Evolutionary conservation across 2,329 filamentous ascomycete species (phyloP), one percentile per base, ranked within the genome.

Genomic region (Stemphylium lycopersici): DNA sequence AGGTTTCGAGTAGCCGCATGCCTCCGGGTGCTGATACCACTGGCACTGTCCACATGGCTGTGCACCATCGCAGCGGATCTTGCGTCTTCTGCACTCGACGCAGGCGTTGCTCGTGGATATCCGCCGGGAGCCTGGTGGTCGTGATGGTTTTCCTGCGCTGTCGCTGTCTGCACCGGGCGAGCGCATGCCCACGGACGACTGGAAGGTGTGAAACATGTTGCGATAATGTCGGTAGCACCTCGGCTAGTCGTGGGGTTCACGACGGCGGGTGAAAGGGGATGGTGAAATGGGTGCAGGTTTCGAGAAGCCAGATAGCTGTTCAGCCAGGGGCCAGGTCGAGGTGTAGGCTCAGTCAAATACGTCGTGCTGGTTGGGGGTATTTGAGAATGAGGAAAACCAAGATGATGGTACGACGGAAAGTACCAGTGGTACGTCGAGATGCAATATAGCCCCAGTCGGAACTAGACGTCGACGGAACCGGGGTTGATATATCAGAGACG

Each of bases 1-100:
- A 60, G 91, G 90, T 76, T 93, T 91, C 62, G 91, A 88, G 73
- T 93, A 93, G 66, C 88, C 87, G 71, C 90, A 93, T 49, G 86
- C 82, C 58, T 92, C 90, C 3, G 89, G 88, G 58, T 90, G 89
- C 52, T 90, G 86, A 71, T 91, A 93, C 73, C 90, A 92, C 53
- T 90, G 83, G 71, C 90, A 95, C 71, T 92, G 90, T 33, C 90
- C 89, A 70, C 90, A 95, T 10, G 90, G 90, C 68, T 91, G 88
- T 62, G 88, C 84, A 49, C 90, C 90, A 77, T 93, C 90, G 70
- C 90, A 95, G 59, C 90, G 87, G 50, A 93, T 93, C 76, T 93
- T 95, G 58, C 90, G 84, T 63, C 90, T 83, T 69, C 91, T 87
- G 77, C 90, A 91, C 66, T 90, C 88, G 42, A 89, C 87, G 72